Conservation (phyloP, 148 eudicot species). For the Spergularia bocconei region DNA sequence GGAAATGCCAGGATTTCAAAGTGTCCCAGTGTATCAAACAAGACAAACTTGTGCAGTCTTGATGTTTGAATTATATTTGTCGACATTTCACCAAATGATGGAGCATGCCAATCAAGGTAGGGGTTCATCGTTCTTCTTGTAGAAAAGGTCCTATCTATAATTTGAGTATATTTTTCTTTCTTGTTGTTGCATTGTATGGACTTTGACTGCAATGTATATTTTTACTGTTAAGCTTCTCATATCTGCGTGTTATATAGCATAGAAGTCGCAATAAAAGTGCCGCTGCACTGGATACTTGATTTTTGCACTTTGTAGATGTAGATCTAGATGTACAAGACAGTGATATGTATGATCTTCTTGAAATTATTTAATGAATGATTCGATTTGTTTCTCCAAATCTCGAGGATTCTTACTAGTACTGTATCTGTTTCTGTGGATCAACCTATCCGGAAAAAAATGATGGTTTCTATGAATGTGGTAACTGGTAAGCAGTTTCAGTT, state of each 20-base stretch:
- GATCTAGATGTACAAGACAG: constrained; percentile 32
- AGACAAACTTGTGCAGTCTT: constrained; percentile 73
- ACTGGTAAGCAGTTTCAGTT: neutral
- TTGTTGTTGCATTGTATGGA: constrained; percentile 37
- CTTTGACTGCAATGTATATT: constrained; percentile 37
- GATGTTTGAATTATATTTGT: constrained; percentile 29
- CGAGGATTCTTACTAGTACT: neutral
- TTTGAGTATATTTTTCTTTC: constrained; percentile 22
- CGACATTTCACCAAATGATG: constrained; percentile 18
- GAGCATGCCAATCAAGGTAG: constrained; percentile 38
- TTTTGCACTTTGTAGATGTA: constrained; percentile 28
- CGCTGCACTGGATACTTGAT: constrained; percentile 24
- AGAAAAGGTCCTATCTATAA: constrained; percentile 23
- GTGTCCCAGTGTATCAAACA: constrained; percentile 60
- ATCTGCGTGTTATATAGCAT: constrained; percentile 26
- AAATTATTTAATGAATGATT: constrained; percentile 32
- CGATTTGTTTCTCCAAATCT: constrained; percentile 10
- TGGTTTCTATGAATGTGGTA: neutral
- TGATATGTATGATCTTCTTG: constrained; percentile 31
- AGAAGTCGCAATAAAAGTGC: constrained; percentile 29
- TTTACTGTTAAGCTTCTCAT: constrained; percentile 33
- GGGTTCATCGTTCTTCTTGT: constrained; percentile 38
- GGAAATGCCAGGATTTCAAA: constrained; percentile 83
- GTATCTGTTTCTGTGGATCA: neutral
- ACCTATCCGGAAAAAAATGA: neutral